Evolutionary conservation across 495 filamentous ascomycete genomes (phyloP), one percentile per base, ranked within the genome.

Genomic region (Neurospora hispaniola): DNA sequence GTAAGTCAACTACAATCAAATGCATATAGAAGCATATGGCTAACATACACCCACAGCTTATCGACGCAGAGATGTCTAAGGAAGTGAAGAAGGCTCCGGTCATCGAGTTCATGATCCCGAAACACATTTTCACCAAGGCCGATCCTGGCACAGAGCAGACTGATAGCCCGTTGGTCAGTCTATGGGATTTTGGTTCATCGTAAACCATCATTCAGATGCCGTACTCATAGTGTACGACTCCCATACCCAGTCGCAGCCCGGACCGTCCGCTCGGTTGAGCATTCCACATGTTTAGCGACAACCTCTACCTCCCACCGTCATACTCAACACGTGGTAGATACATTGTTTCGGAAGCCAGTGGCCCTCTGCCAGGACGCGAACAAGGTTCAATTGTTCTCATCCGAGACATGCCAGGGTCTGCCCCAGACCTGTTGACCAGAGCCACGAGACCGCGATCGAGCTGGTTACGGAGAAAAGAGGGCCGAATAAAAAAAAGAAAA

Each of bases 81-180:
- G 89, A 92, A 59, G 81, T 97, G 70, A 96, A 91, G 84, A 96
- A 95, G 80, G 81, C 88, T 41, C 94, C 94, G 4, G 94, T 94
- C 42, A 89, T 98, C 74, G 96, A 98, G 81, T 97, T 89, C 81
- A 91, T 94, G 84, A 97, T 99, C 69, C 94, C 96, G 31, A 96
- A 96, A 83, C 88, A 86, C 74, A 92, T 98, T 38, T 95, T 97
- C 75, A 88, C 84, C 66, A 86, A 85, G 31, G 83, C 88, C 14
- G 86, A 85, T 42, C 73, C 75, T 40, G 78, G 77, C 11, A 76
- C 85, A 35, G 82, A 78, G 62, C 75, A 80, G 35, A 76, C 80
- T 42, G 85, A 86, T 70, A 86, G 80, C 73, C 78, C 88, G 48
- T 74, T 90, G 10, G 85, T 84, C 70, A 86, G 82, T 72, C 79